phyloP scores from a whole-genome alignment of 2,329 filamentous ascomycete genomes.

The Scytalidium sp. region DNA sequence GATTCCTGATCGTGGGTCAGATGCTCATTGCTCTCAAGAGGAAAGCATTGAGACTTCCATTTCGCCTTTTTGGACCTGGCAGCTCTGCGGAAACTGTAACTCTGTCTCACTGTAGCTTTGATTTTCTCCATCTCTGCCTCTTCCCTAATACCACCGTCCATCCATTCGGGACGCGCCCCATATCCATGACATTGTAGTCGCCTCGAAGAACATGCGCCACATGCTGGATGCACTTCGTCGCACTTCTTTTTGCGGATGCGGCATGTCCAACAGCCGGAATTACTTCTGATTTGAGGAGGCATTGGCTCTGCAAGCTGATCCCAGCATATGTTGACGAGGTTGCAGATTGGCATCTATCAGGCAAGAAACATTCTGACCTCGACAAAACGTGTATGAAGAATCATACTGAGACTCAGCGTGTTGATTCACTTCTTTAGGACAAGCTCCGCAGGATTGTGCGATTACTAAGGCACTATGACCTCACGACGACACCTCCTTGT shows the following conservation, averaged over 20 bases:
- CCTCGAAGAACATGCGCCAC: constrained; percentile 1
- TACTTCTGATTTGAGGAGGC: too few species aligned
- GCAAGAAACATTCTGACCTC: too few species aligned
- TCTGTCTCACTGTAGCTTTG: constrained; percentile 6
- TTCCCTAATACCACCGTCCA: constrained; percentile 12
- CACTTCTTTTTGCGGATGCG: constrained; percentile 11
- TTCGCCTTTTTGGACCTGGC: not conserved
- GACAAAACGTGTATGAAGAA: too few species aligned
- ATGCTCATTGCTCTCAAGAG: constrained; percentile 4
- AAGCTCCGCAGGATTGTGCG: too few species aligned
- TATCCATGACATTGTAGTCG: constrained; percentile 18
- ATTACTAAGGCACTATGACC: too few species aligned
- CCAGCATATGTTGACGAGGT: too few species aligned
- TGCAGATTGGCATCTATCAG: too few species aligned
- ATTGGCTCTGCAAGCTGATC: too few species aligned
- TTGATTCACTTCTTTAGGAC: too few species aligned
- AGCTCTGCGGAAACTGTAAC: constrained; percentile 7
- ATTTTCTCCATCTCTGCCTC: constrained; percentile 8
- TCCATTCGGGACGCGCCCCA: constrained; percentile 19
- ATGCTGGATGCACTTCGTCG: constrained; percentile 4
- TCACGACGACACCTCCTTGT: too few species aligned
- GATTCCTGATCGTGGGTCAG: too few species aligned
- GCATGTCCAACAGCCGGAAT: constrained; percentile 7
- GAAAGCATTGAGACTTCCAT: not conserved
- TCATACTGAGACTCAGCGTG: too few species aligned